Base-by-base conservation (phyloP, 768 basidiomycete species). In the Hericium coralloides region DNA sequence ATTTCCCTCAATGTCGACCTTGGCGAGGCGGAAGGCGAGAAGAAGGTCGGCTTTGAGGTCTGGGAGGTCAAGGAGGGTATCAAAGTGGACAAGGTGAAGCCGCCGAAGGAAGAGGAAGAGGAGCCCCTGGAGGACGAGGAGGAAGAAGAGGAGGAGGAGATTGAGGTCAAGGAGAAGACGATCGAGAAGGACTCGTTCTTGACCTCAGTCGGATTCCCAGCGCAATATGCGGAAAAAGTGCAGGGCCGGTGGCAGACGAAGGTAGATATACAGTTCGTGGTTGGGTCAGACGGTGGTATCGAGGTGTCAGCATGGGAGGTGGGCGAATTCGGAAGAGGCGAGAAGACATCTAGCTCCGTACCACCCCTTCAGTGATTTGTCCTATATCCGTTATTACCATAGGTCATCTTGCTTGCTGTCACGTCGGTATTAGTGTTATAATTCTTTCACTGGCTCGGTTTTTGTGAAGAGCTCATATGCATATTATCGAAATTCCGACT, bases 21-120 rank as follows among this genome's bases (percentile, higher is more conserved):
- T 61, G 69, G 68, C 10, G 68, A 64, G 23, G 75, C 68, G 53
- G 69, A 63, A 43, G 72, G 65, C 3, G 63, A 58, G 54, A 79
- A 75, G 64, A 72, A 72, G 62, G 49, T 89, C 45, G 83, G 79
- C 12, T 77, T 85, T 53, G 90, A 92, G 68, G 71, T 92, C 25
- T 89, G 87, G 87, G 89, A 92, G 66, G 82, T 83, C 17, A 77
- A 77, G 53, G 89, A 90, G 64, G 78, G 78, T 2, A 74, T 89
- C 59, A 79, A 80, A 56, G 67, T 85, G 18, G 86, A 87, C 62
- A 83, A 79, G 64, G 72, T 80, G 22, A 74, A 73, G 52, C 74
- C 74, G 3, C 73, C 76, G 4, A 77, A 77, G 59, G 59, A 70
- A 8, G 78, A 79, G 22, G 66, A 71, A 15, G 73, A 75, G 10